phyloP scores from a whole-genome alignment of 345 rosid species.

The Hibiscus tridactylites region DNA sequence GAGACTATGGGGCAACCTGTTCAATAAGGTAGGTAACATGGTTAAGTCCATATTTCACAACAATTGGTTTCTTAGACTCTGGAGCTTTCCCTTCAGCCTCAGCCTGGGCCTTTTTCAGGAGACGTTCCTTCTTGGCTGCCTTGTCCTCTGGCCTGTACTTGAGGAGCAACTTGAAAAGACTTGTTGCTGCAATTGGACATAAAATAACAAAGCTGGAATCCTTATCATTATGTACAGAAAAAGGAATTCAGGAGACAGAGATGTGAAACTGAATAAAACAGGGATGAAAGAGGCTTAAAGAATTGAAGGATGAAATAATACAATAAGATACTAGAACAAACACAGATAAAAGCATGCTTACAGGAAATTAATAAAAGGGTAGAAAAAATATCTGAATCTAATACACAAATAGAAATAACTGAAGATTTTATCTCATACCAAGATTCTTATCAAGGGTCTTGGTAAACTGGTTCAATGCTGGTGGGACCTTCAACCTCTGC shows the following conservation, averaged over 20 bases:
- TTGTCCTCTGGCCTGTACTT: not conserved
- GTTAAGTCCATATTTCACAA: not conserved
- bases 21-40: not conserved
- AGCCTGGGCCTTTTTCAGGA: not conserved
- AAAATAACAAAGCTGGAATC: not conserved
- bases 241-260: not conserved
- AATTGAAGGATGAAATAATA: no score
- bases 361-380: not conserved
- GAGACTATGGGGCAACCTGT: not conserved
- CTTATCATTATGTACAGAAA: not conserved
- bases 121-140: not conserved
- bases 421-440: not conserved
- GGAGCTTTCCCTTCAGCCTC: not conserved
- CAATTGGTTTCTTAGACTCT: not conserved
- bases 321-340: no score
- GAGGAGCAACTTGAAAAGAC: not conserved
- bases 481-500: not conserved
- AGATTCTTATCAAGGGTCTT: not conserved
- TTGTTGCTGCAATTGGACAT: not conserved
- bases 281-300: not conserved
- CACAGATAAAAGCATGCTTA: not conserved
- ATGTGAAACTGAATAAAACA: not conserved
- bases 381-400: not conserved
- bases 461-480: not conserved
- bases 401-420: not conserved